Evolutionary conservation across 768 basidiomycete genomes (phyloP).

Genomic region (Lactarius vividus): DNA sequence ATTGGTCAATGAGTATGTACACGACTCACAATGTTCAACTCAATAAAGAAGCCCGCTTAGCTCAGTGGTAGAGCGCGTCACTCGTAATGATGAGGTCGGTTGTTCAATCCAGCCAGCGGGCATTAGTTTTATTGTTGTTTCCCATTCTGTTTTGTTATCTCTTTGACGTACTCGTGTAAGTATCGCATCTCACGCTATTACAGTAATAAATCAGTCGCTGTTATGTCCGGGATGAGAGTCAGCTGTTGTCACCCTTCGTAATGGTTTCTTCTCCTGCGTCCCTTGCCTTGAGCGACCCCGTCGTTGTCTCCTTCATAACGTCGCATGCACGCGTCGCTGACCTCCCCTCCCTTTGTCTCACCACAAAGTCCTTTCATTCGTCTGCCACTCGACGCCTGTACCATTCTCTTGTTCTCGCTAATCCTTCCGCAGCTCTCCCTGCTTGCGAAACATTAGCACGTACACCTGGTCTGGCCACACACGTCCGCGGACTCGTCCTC

Average conservation of each 20-base stretch:
- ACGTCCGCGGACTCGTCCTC: conserved; percentile 37
- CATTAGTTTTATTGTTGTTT: conserved; percentile 19
- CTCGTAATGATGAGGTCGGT: conserved; percentile 31
- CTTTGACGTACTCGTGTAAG: not conserved
- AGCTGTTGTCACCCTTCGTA: not conserved
- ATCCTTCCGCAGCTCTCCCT: conserved; percentile 36
- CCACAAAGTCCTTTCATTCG: conserved; percentile 46
- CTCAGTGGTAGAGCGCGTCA: conserved; percentile 36
- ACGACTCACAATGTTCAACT: rapidly evolving
- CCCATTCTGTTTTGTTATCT: not conserved
- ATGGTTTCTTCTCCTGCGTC: not conserved
- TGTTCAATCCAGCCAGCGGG: conserved; percentile 31
- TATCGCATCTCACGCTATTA: not conserved
- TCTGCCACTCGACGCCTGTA: conserved; percentile 51
- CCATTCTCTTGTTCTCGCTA: conserved; percentile 39
- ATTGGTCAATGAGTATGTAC: not conserved
- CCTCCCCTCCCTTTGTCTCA: conserved; percentile 43
- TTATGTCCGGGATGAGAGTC: not conserved
- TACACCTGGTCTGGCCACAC: conserved; percentile 37
- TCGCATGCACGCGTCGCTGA: conserved; percentile 38
- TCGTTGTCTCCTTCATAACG: conserved; percentile 43
- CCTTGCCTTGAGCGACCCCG: conserved; percentile 38
- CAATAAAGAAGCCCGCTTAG: conserved; percentile 27
- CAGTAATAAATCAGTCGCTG: not conserved
- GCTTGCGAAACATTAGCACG: conserved; percentile 42